Evolutionary conservation across 23 red algal species (phyloP), one percentile per base, ranked within the genome.

Genomic region (Gracilaria vermiculophylla): DNA sequence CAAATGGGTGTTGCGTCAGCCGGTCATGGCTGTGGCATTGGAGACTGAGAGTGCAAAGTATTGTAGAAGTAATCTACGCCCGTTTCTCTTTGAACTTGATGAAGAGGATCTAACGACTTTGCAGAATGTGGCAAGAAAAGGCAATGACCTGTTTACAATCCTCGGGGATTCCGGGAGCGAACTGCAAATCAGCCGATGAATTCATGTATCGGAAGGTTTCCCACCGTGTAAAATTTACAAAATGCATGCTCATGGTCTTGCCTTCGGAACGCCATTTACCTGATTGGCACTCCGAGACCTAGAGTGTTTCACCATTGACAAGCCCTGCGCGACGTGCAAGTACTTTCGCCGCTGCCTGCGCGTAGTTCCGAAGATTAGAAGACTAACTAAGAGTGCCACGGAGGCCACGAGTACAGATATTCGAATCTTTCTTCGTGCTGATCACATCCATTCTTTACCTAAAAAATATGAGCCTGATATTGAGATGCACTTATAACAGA

Each of bases 71-170:
- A 76, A 76, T 58, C 34, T 88, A 23, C 66, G 58, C 34, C 62
- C 84, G 35, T 88, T 88, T 77, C 60, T 53, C 37, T 88, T 73
- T 17, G 45, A 49, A 25, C 69, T 88, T 36, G 84, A 88, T 33
- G 84, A 88, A 20, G 84, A 88, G 7, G 84, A 88, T 32, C 1
- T 55, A 23, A 29, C 16, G 2, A 33, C 49, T 2, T 32, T 88
- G 32, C 40, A 88, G 62, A 69, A 44, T 42, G 70, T 88, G 14
- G 69, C 58, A 53, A 54, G 66, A 43, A 88, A 88, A 76, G 84
- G 84, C 34, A 88, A 88, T 44, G 84, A 88, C 53, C 42, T 88
- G 57, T 78, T 73, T 53, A 42, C 50, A 57, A 77, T 88, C 32
- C 54, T 73, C 23, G 84, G 84, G 33, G 84, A 88, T 47, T 88